A percentile compares a stretch with the other conserved stretches of the same genome.
Evolutionary conservation across 495 filamentous ascomycete genomes (phyloP).

Genomic region (Trichocladium uniseriatum): DNA sequence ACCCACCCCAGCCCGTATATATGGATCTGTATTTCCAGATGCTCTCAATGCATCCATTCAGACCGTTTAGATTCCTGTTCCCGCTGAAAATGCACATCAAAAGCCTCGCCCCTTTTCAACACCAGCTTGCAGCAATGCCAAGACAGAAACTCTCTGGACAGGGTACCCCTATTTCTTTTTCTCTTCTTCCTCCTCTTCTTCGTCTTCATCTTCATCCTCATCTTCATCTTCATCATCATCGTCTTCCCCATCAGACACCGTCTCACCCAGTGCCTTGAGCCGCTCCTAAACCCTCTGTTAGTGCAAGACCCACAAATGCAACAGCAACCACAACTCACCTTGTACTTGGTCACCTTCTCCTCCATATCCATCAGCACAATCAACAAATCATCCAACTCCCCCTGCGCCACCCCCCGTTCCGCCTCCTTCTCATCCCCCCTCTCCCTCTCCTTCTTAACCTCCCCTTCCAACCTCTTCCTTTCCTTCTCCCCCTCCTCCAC

Average conservation of each 20-base stretch:
- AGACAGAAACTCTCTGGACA: not conserved
- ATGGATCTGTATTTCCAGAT: no score
- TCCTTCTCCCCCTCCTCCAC: slow-evolving; percentile 7
- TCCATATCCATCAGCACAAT: slow-evolving; percentile 88
- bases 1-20: no score
- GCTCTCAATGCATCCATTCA: not conserved
- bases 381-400: slow-evolving; percentile 72
- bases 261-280: slow-evolving; percentile 61
- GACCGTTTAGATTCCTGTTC: not conserved
- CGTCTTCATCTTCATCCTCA: slow-evolving; percentile 53
- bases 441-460: slow-evolving; percentile 33
- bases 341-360: slow-evolving; percentile 70
- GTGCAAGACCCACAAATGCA: not conserved
- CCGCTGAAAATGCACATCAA: not conserved
- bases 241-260: slow-evolving; percentile 71
- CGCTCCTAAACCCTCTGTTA: slow-evolving; percentile 46
- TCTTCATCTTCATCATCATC: slow-evolving; percentile 58
- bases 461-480: slow-evolving; percentile 19
- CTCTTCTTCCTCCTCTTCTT: slow-evolving; percentile 35
- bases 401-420: no score
- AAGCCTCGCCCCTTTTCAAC: not conserved
- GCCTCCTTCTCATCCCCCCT: slow-evolving; percentile 50
- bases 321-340: slow-evolving; percentile 44
- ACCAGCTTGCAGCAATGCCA: not conserved
- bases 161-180: not conserved